phyloP scores from a whole-genome alignment of 1,139 yeast species.

The Blastobotrys raffinosifermentans region DNA sequence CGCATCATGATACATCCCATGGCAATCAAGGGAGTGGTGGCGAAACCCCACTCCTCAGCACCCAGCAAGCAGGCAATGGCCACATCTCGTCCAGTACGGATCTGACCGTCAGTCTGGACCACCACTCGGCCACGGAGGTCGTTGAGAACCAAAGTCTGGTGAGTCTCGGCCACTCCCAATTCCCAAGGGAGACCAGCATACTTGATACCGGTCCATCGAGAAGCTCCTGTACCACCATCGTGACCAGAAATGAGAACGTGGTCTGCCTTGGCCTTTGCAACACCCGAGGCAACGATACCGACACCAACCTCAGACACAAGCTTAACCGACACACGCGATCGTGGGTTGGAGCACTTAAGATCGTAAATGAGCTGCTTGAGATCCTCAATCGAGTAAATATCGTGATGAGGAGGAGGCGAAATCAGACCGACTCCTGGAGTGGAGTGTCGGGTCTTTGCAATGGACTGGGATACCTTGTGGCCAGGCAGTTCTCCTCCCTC shows the following conservation, averaged over 20 bases:
- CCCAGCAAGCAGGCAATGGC: slow-evolving; percentile 95
- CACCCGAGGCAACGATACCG: slow-evolving; percentile 98
- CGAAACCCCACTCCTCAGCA: slow-evolving; percentile 98
- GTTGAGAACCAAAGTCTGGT: slow-evolving; percentile 91
- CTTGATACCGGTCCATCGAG: slow-evolving; percentile 94
- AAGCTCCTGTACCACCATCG: slow-evolving; percentile 99
- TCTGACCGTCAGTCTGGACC: slow-evolving; percentile 96
- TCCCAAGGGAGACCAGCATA: slow-evolving; percentile 99
- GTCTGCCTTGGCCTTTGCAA: slow-evolving; percentile 97
- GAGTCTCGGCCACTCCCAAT: slow-evolving; percentile 95
- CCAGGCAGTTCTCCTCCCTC: slow-evolving; percentile 99
- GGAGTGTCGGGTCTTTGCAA: slow-evolving; percentile 94
- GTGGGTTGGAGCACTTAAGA: slow-evolving; percentile 92
- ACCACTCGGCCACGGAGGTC: slow-evolving; percentile 93
- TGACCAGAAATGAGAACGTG: slow-evolving; percentile 94
- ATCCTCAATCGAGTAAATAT: slow-evolving; percentile 96
- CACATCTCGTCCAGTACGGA: slow-evolving; percentile 92
- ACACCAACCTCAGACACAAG: slow-evolving; percentile 98
- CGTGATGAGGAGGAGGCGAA: slow-evolving; percentile 98
- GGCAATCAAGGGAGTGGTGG: slow-evolving; percentile 94
- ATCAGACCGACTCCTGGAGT: slow-evolving; percentile 96
- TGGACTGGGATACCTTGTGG: slow-evolving; percentile 78
- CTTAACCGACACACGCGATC: slow-evolving; percentile 95
- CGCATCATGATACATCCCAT: slow-evolving; percentile 97
- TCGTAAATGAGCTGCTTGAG: slow-evolving; percentile 94